Conservation (phyloP, 2,329 filamentous ascomycete genomes). For the Lachnellula suecica region DNA sequence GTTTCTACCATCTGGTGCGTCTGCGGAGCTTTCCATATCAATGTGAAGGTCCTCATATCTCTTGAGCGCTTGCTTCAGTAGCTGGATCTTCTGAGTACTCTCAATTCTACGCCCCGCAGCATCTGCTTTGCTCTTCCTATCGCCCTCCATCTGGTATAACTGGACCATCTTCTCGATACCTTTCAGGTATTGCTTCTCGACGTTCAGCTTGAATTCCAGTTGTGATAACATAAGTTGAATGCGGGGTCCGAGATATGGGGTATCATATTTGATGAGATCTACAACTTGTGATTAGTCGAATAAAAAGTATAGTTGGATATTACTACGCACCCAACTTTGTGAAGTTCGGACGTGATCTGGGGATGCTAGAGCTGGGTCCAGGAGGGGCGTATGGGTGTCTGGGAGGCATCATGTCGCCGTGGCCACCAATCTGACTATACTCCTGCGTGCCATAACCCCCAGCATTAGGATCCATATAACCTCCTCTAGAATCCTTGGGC, state of each 20-base stretch:
- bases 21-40: conserved; percentile 75
- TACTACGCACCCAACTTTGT: conserved; percentile 83
- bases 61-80: conserved; percentile 93
- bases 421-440: conserved; percentile 60
- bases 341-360: conserved; percentile 83
- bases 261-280: conserved; percentile 99
- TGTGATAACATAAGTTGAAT: conserved; percentile 99
- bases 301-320: conserved; percentile 7
- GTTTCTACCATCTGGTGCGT: conserved; percentile 74
- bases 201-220: conserved; percentile 97
- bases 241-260: conserved; percentile 88
- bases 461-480: conserved; percentile 49
- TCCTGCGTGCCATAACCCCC: conserved; percentile 62
- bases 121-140: conserved; percentile 92
- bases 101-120: conserved; percentile 87
- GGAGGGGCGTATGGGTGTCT: conserved; percentile 76
- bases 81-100: conserved; percentile 96
- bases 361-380: conserved; percentile 64
- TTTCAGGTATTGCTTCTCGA: conserved; percentile 98
- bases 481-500: conserved; percentile 65
- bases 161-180: conserved; percentile 99
- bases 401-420: conserved; percentile 75
- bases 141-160: conserved; percentile 94
- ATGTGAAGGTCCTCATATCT: conserved; percentile 97
- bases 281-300: conserved; percentile 14